These are phyloP conservation scores for Pseudogymnoascus sp. DNA, from an alignment of 2,329 filamentous ascomycete species.

Conservation along the genomic window DNA sequence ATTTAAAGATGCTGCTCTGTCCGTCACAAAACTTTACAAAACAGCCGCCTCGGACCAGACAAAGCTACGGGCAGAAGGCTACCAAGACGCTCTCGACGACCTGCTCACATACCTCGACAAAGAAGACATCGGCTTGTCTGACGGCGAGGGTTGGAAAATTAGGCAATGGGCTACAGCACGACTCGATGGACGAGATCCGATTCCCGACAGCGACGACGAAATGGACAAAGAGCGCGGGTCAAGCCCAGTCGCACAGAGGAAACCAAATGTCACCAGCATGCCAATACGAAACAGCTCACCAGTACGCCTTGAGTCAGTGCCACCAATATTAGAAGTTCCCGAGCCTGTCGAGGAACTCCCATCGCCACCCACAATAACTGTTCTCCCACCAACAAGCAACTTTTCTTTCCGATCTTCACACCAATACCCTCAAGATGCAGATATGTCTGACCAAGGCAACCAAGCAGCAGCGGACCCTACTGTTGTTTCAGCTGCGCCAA, in stretches of 20 bases:
- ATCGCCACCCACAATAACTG: slow-evolving; percentile 15
- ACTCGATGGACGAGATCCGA: slow-evolving; percentile 52
- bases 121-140: slow-evolving; percentile 66
- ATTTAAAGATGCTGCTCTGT: slow-evolving; percentile 87
- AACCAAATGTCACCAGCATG: slow-evolving; percentile 35
- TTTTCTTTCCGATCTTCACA: slow-evolving; percentile 65
- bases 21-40: slow-evolving; percentile 94
- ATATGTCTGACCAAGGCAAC: slow-evolving; percentile 43
- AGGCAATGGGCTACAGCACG: slow-evolving; percentile 61
- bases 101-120: slow-evolving; percentile 77
- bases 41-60: slow-evolving; percentile 72
- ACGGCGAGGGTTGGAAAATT: slow-evolving; percentile 64
- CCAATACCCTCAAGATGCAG: slow-evolving; percentile 47
- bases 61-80: slow-evolving; percentile 70
- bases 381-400: slow-evolving; percentile 43
- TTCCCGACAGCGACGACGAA: slow-evolving; percentile 62
- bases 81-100: slow-evolving; percentile 90
- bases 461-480: slow-evolving; percentile 24
- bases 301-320: slow-evolving; percentile 32
- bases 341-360: slow-evolving; percentile 12
- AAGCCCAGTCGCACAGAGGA: slow-evolving; percentile 49
- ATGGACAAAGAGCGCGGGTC: slow-evolving; percentile 49
- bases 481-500: slow-evolving; percentile 17
- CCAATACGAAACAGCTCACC: slow-evolving; percentile 28
- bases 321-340: slow-evolving; percentile 17